A percentile compares a stretch with the other conserved stretches of the same genome.
Evolutionary conservation across 257 asterid species (phyloP).

Genomic region (Rauvolfia tetraphylla): DNA sequence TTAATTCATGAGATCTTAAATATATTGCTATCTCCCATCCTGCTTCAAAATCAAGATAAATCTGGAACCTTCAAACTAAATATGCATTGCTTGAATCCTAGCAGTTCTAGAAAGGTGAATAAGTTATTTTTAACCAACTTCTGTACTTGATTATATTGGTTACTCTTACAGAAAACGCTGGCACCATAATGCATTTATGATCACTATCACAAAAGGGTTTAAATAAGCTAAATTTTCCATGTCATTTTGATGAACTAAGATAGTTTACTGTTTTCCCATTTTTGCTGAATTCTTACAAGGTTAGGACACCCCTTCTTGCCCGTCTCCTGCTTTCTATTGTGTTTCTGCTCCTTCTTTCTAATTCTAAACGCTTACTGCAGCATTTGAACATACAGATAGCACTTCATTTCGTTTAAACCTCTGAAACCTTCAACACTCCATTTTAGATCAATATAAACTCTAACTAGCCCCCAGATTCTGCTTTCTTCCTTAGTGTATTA

Average conservation of each 20-base stretch:
- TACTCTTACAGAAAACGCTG: not conserved
- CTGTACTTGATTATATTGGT: not conserved
- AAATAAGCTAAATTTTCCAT: not conserved
- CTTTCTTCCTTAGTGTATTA: not conserved
- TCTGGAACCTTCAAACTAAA: not conserved
- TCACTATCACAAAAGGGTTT: not conserved
- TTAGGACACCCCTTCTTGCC: not conserved
- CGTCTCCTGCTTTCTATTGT: not conserved
- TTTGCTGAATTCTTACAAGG: not conserved
- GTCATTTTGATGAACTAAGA: not conserved
- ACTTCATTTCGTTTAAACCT: not conserved
- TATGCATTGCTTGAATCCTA: slow-evolving; percentile 2
- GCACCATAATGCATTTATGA: not conserved
- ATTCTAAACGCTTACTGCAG: not conserved
- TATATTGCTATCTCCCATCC: not conserved
- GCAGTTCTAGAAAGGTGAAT: not conserved
- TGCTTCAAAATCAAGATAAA: not conserved
- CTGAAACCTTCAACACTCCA: not conserved
- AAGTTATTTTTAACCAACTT: not conserved
- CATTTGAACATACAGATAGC: not conserved
- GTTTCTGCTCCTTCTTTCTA: not conserved
- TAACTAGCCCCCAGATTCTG: not conserved
- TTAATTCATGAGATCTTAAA: not conserved
- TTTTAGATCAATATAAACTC: not conserved
- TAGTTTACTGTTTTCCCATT: not conserved